Evolutionary conservation across 192 early-diverging fungal species (phyloP).

Genomic region (Bifiguratus adelaidae): DNA sequence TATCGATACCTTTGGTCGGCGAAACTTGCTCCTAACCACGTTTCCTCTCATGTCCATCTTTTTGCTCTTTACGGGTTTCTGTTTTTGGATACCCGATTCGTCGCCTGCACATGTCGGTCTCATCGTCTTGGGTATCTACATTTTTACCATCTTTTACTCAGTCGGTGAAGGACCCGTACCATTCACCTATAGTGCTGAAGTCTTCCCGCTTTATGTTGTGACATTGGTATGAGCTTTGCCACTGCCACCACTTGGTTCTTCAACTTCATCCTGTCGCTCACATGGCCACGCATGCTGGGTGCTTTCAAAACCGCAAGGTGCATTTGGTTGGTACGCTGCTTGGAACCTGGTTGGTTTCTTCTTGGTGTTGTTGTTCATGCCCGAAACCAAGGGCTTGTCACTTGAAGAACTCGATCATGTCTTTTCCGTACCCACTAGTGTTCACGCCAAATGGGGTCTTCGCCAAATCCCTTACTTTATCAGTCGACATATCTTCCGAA

Average conservation of each 20-base stretch:
- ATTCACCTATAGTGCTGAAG: conserved; percentile 6
- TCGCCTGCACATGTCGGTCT: too few relatives aligned
- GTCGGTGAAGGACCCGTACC: conserved; percentile 5
- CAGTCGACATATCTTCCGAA: neutral
- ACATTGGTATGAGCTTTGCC: conserved; percentile 32
- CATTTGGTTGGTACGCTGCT: conserved; percentile 4
- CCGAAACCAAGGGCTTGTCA: conserved; percentile 65
- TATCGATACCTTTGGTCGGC: conserved; percentile 54
- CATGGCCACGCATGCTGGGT: conserved; percentile 15
- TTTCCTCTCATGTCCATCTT: conserved; percentile 47
- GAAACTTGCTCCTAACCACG: conserved; percentile 52
- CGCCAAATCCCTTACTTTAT: neutral
- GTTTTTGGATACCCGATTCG: neutral
- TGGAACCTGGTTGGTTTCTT: conserved; percentile 25
- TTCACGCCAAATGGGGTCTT: neutral
- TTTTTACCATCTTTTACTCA: conserved; percentile 5
- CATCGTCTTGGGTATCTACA: conserved; percentile 1
- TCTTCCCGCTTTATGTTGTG: conserved; percentile 4
- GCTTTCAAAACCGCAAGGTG: conserved; percentile 32
- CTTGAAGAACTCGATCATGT: conserved; percentile 43
- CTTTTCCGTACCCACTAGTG: conserved; percentile 1
- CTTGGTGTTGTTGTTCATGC: conserved; percentile 57
- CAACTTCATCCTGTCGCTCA: conserved; percentile 23
- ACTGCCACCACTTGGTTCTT: conserved; percentile 56
- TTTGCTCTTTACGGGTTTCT: conserved; percentile 42